Evolutionary conservation across 1,139 yeast genomes (phyloP).

Genomic region (Schizosaccharomyces versatilis): DNA sequence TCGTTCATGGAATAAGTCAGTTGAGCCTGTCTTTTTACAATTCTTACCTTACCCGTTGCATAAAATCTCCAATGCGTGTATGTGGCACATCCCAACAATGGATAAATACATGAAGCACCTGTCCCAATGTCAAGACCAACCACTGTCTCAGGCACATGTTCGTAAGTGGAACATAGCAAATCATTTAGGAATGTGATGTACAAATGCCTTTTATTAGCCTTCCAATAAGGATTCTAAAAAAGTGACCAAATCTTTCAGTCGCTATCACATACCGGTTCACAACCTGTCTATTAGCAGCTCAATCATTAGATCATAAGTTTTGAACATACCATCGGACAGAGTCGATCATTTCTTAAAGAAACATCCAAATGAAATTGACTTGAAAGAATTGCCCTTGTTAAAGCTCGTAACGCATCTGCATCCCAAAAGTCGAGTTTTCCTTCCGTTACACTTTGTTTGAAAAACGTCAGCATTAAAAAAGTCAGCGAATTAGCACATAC

Average conservation of each 20-base stretch:
- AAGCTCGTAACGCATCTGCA: slow-evolving; percentile 12
- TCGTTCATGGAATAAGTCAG: neutral
- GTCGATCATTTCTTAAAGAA: slow-evolving; percentile 10
- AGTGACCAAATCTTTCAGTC: too few species aligned
- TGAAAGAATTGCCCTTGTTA: slow-evolving; percentile 11
- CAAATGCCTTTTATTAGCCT: neutral
- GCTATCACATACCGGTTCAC: neutral
- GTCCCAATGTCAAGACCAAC: slow-evolving; percentile 14
- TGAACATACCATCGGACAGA: slow-evolving; percentile 15
- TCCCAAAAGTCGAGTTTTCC: slow-evolving; percentile 11
- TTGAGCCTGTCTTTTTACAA: neutral
- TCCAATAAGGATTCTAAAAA: too few species aligned
- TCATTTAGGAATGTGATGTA: neutral
- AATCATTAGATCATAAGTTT: too few species aligned
- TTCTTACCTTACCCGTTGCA: slow-evolving; percentile 10
- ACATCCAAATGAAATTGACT: slow-evolving; percentile 12
- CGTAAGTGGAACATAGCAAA: neutral
- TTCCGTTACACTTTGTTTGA: neutral
- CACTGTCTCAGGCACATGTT: neutral
- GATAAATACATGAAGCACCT: slow-evolving; percentile 14
- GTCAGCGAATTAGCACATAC: too few species aligned
- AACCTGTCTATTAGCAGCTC: slow-evolving; percentile 9
- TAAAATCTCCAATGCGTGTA: slow-evolving; percentile 12
- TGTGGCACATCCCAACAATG: slow-evolving; percentile 12
- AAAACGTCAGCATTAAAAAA: too few species aligned